phyloP scores from a whole-genome alignment of 164 flowering plant genomes.

The Stephania cephalantha region DNA sequence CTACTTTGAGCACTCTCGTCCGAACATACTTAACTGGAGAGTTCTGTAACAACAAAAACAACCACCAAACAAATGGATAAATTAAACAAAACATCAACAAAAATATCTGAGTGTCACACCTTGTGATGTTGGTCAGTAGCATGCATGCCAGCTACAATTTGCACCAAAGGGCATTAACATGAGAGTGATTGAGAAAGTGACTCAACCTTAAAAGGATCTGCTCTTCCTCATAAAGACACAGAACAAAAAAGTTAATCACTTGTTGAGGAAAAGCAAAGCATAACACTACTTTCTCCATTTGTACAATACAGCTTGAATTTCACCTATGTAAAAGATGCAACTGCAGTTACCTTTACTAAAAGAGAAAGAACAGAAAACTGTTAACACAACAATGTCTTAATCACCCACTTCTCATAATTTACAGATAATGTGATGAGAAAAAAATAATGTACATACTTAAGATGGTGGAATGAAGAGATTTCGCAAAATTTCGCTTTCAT shows the following conservation, averaged over 20 bases:
- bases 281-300: constrained; percentile 4
- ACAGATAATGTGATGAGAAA: background rate
- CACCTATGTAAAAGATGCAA: background rate
- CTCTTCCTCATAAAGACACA: background rate
- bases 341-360: constrained; percentile 9
- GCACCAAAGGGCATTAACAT: background rate
- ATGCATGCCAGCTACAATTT: constrained; percentile 7
- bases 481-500: constrained; percentile 25
- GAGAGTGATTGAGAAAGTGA: constrained; percentile 15
- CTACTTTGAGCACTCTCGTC: too few species aligned
- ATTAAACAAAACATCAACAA: background rate
- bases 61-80: background rate
- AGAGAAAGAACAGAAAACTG: background rate
- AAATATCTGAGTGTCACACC: background rate
- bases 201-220: constrained; percentile 12
- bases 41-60: too few species aligned
- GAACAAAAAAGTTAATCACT: background rate
- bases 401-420: background rate
- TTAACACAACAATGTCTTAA: background rate
- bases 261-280: background rate
- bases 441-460: background rate
- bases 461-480: background rate
- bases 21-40: too few species aligned
- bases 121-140: background rate
- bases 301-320: constrained; percentile 3